phyloP scores from a whole-genome alignment of 164 flowering plant species.

The Kalanchoe fedtschenkoi region DNA sequence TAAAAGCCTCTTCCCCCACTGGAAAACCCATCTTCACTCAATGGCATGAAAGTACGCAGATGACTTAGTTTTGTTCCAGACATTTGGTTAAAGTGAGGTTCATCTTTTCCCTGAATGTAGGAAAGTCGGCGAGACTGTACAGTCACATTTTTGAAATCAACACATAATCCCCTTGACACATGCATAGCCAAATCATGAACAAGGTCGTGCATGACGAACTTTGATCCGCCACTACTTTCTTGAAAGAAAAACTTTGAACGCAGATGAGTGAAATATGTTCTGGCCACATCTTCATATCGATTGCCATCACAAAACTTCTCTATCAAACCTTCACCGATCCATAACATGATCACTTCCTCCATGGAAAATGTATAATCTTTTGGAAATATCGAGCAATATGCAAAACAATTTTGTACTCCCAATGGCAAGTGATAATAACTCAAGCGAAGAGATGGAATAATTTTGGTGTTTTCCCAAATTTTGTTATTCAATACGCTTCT shows the following conservation, averaged over 20 bases:
- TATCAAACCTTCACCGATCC: slow-evolving; percentile 23
- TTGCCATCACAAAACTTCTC: neutral
- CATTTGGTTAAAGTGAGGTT: slow-evolving; percentile 8
- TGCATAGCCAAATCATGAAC: too few relatives aligned
- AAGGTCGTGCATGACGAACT: too few relatives aligned
- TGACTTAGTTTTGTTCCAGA: neutral
- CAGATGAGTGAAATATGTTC: slow-evolving; percentile 14
- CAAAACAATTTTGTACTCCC: slow-evolving; percentile 20
- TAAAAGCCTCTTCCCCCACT: neutral
- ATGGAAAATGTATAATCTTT: slow-evolving; percentile 10
- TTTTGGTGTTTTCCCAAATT: too few relatives aligned
- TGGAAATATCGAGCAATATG: slow-evolving; percentile 19
- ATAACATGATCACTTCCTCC: slow-evolving; percentile 8
- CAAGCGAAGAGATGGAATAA: too few relatives aligned
- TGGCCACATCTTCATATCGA: slow-evolving; percentile 19
- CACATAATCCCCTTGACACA: too few relatives aligned
- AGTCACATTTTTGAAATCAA: neutral
- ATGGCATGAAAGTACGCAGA: slow-evolving; percentile 23
- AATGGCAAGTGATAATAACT: slow-evolving; percentile 20
- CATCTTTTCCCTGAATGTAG: slow-evolving; percentile 5
- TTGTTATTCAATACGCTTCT: too few relatives aligned
- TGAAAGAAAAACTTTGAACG: slow-evolving; percentile 23
- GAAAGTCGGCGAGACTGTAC: slow-evolving; percentile 16
- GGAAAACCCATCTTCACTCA: neutral
- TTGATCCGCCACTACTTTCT: neutral